Evolutionary conservation across 768 basidiomycete species (phyloP).

Genomic region (Lactarius trivialis): DNA sequence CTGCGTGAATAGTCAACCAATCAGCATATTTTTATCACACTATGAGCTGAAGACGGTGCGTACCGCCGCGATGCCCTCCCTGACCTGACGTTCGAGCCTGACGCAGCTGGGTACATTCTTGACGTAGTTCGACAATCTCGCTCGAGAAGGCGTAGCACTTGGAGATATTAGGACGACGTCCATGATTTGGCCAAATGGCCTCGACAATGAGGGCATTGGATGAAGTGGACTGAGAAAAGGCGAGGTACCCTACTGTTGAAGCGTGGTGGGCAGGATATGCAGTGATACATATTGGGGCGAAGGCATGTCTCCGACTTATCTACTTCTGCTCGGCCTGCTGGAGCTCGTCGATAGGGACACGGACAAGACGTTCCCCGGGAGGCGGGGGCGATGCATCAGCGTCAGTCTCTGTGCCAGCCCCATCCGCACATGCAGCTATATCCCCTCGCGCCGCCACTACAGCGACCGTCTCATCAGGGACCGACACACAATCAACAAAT

Average conservation of each 20-base stretch:
- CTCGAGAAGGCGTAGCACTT: conserved; percentile 27
- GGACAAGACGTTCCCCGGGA: conserved; percentile 59
- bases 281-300: background rate
- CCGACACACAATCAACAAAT: too few relatives aligned
- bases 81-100: conserved; percentile 70
- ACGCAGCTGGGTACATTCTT: conserved; percentile 76
- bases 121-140: conserved; percentile 57
- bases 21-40: too few relatives aligned
- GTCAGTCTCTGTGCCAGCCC: conserved; percentile 1
- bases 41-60: too few relatives aligned
- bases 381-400: conserved; percentile 16
- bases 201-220: too few relatives aligned
- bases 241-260: too few relatives aligned
- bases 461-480: background rate
- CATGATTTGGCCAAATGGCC: too few relatives aligned
- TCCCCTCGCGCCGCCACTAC: conserved; percentile 47
- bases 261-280: too few relatives aligned
- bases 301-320: background rate
- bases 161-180: conserved; percentile 71
- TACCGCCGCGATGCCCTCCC: too few relatives aligned
- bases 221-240: too few relatives aligned
- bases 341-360: conserved; percentile 66
- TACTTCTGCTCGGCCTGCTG: conserved; percentile 30
- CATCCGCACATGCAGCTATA: conserved; percentile 27
- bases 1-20: too few relatives aligned